Base-by-base conservation (phyloP, 108 stramenopile species). In the Schizochytrium sp. region DNA sequence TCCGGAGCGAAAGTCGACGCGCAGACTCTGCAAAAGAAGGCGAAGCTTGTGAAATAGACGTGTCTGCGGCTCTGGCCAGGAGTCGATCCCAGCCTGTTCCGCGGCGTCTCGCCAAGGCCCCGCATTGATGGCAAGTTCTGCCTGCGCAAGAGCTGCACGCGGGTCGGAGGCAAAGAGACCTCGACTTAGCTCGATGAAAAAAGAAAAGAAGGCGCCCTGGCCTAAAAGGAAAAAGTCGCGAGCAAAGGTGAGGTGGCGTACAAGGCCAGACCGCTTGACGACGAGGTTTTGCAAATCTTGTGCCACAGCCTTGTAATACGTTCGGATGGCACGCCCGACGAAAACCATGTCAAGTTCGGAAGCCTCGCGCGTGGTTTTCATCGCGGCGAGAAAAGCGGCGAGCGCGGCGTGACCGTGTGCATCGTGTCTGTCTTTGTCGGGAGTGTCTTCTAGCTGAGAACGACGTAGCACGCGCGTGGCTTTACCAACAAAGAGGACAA, bases 151-250 rank as follows among this genome's bases (percentile, higher is more conserved):
- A 12, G 76, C 51, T 43, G 76, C 48, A 6, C 76, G 6, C 18
- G 76, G 76, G 48, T 47, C 48, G 23, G 76, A 47, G 23, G 76
- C 76, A 45, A 83, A 83, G 76, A 83, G 76, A 12, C 25, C 45
- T 6, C 51, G 76, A 18, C 48, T 53, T 6, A 83, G 48, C 3
- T 47, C 45, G 51, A 83, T 83, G 23, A 83, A 83, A 18, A 53
- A 47, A 6, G 76, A 53, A 53, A 25, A 83, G 76, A 83, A 83
- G 48, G 45, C 76, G 51, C 76, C 76, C 76, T 53, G 76, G 12
- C 76, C 76, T 5, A 83, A 53, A 16, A 83, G 51, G 51, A 83
- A 83, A 45, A 83, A 83, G 76, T 83, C 76, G n/a, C 76, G 76
- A 43, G 23, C 51, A 23, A 83, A 83, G 51, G 45, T 53, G 76